Conservation (phyloP, 345 rosid genomes). For the Orychophragmus violaceus region DNA sequence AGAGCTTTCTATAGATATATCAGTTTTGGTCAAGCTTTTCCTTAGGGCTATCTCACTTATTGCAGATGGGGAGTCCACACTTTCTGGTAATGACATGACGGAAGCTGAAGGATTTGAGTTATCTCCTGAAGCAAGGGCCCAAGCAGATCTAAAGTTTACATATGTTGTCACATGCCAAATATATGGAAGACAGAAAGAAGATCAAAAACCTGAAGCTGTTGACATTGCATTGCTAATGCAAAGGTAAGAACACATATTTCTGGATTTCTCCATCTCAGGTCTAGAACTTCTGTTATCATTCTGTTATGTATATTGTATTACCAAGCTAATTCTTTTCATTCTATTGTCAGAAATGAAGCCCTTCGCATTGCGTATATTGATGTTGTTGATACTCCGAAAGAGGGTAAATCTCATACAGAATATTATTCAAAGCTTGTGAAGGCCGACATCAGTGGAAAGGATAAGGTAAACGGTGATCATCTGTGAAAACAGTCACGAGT, state of each 20-base stretch:
- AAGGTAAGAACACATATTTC: constrained; percentile 40
- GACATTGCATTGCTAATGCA: constrained; percentile 96
- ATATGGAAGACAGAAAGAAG: constrained; percentile 96
- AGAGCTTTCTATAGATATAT: constrained; percentile 9
- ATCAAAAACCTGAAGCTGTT: constrained; percentile 83
- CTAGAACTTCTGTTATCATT: constrained; percentile 5
- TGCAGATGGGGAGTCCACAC: constrained; percentile 63
- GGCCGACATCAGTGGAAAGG: constrained; percentile 93
- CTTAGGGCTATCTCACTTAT: constrained; percentile 22
- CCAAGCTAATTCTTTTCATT: constrained; percentile 14
- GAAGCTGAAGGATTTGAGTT: constrained; percentile 82
- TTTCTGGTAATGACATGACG: constrained; percentile 40
- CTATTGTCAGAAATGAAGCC: constrained; percentile 81
- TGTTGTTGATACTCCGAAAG: constrained; percentile 71
- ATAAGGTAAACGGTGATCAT: constrained; percentile 52
- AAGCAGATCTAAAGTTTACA: constrained; percentile 85
- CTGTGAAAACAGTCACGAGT: constrained; percentile 7
- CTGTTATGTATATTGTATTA: neutral
- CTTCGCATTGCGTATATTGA: constrained; percentile 96
- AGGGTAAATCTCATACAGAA: constrained; percentile 67
- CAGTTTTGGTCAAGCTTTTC: neutral
- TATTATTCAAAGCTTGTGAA: constrained; percentile 92
- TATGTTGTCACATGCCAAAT: constrained; percentile 96
- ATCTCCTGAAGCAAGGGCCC: constrained; percentile 88
- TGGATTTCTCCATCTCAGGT: neutral